Base-by-base conservation (phyloP, 345 rosid species). In the Populus euphratica region DNA sequence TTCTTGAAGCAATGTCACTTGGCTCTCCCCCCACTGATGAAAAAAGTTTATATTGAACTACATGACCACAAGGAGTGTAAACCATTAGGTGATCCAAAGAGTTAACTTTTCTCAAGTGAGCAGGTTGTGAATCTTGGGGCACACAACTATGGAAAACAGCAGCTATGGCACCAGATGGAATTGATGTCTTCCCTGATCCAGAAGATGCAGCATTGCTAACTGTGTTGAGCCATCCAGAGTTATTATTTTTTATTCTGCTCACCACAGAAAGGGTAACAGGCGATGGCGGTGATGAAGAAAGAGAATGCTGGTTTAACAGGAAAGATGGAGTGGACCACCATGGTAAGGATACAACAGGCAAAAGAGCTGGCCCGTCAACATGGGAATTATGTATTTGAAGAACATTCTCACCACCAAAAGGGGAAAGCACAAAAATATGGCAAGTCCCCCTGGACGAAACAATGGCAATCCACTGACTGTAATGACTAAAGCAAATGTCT, bases 261-360 rank as follows among this genome's bases (percentile, higher is more conserved):
- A 91, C 95, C 76, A 94, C 99, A 73, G 98, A 92, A 20, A 94
- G 87, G 75, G 93, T 91, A 66, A 96, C 90, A 43, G 92, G 86
- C 1, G 94, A 85, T 35, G 89, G 89, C 62, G 96, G 93, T 5
- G 92, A 80, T 29, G 80, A 68, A 64, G 91, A 79, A 69, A 90
- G 83, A 74, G 89, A 81, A 39, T 84, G 89, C 72, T 84, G 91
- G 79, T 89, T 91, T 50, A 78, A 80, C 86, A 74, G 72, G 81
- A 92, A 89, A 41, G 97, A 88, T 69, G 93, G 86, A 73, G 89
- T 87, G 10, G 95, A 91, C 98, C 99, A 96, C 99, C 99, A 96
- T 0, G 97, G 98, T 71, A 85, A 75, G 61, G 97, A 92, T 54
- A 89, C 52, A 76, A 84, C 88, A 9, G 97, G 97, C 31, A 87